A percentile compares a stretch with the other conserved stretches of the same genome.
phyloP scores from a whole-genome alignment of 306 rosid species.

The Gleditsia sinensis region DNA sequence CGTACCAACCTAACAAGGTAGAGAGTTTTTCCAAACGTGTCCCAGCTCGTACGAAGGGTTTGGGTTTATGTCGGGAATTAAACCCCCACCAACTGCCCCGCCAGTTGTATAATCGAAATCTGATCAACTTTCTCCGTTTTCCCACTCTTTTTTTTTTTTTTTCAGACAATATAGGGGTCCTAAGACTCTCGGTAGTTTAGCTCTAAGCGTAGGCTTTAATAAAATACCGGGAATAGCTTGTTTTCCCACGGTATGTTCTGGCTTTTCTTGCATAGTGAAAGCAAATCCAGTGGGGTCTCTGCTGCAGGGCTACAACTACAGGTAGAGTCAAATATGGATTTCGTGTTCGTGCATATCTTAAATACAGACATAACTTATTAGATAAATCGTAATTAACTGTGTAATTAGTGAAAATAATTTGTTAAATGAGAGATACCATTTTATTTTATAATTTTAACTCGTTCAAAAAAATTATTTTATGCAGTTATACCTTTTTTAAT shows the following conservation, averaged over 20 bases:
- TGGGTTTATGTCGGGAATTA: background rate
- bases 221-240: background rate
- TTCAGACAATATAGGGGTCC: constrained; percentile 18
- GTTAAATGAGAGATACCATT: background rate
- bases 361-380: no score
- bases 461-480: no score
- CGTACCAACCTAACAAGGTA: no score
- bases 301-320: background rate
- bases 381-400: background rate
- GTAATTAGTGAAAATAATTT: background rate
- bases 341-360: background rate
- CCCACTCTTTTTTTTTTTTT: background rate
- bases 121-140: constrained; percentile 19
- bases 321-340: background rate
- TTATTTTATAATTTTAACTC: background rate
- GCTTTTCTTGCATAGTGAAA: background rate
- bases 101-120: background rate
- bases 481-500: no score
- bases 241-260: constrained; percentile 18
- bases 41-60: background rate
- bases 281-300: constrained; percentile 6
- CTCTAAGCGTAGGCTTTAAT: background rate
- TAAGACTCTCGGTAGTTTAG: constrained; percentile 23
- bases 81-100: background rate
- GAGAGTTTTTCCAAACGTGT: no score